Conservation (phyloP, 208 protist genomes). For the Leishmania braziliensis region DNA sequence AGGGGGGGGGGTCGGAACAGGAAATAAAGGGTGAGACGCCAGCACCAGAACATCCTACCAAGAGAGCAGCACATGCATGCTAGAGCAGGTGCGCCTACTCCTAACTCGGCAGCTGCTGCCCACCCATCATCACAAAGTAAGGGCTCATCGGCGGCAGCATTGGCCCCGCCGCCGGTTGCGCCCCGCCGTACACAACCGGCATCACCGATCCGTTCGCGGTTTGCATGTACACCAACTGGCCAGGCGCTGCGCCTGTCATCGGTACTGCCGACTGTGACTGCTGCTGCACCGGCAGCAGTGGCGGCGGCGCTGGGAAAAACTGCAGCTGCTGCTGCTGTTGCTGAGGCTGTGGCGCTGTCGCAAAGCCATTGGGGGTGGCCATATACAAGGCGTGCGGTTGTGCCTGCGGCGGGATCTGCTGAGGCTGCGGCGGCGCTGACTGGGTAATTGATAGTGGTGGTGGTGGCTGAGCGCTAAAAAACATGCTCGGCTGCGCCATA, state of each 20-base stretch:
- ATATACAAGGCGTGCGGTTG: constrained; percentile 9
- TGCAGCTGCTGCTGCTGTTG: neutral
- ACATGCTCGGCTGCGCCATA: neutral
- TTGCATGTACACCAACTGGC: constrained; percentile 24
- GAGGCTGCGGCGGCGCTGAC: neutral
- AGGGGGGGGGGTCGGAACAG: neutral
- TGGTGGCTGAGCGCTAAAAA: neutral
- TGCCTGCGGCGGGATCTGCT: constrained; percentile 13
- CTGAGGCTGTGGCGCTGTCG: neutral
- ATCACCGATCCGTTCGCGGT: constrained; percentile 20
- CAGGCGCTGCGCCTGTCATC: neutral
- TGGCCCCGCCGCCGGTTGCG: neutral
- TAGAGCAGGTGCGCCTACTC: neutral
- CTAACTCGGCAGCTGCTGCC: neutral
- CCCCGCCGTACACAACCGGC: constrained; percentile 22
- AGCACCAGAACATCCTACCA: neutral
- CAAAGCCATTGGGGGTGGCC: constrained; percentile 1
- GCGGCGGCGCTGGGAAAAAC: neutral
- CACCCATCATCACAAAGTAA: constrained; percentile 23
- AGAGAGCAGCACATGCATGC: neutral
- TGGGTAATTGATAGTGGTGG: neutral
- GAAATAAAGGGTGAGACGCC: neutral
- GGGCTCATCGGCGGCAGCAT: constrained; percentile 6
- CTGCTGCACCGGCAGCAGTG: neutral
- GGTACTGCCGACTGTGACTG: neutral